Base-by-base conservation (phyloP, 257 asterid species). In the Misopates orontium region DNA sequence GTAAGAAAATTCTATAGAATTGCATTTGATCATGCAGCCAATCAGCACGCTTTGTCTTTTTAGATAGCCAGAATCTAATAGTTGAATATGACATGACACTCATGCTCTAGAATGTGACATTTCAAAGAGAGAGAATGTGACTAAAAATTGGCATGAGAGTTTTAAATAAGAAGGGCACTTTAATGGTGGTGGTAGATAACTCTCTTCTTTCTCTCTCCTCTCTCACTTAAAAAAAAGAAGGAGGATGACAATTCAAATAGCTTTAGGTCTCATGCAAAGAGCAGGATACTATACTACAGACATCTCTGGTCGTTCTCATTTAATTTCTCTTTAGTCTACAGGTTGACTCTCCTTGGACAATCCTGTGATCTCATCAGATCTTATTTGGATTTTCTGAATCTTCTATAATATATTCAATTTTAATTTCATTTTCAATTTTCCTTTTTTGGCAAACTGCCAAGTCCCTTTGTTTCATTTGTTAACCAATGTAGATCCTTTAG, bases 61-160 rank as follows among this genome's bases (percentile, higher is more conserved):
- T 28, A 28, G 70, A 42, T 49, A 63, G 74, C 47, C 55, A 59
- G 74, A 71, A 76, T 80, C 62, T 60, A 21, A 54, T 39, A 18
- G 71, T n/a, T 78, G 83, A 78, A 71, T 77, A 77, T 75, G 85
- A 80, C 85, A 68, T 74, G 80, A 80, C 85, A 66, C 55, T 65
- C 80, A 80, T 78, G 86, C 86, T 60, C 60, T 19, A 71, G 83
- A 78, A 52, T 67, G 56, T 54, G 86, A 81, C 78, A 25, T 69
- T 25, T 75, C 79, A 69, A 61, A 56, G 62, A 71, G 60, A 69
- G 72, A 62, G 48, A 28, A 11, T 0, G n/a, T 47, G 16, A 32
- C 14, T 52, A 57, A 56, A 69, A 62, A 24, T 69, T 73, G 82
- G 79, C 76, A 69, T 64, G 78, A 75, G 77, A 76, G 77, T 75